Conservation (phyloP, 2,329 filamentous ascomycete species). For the Alternaria viburni region DNA sequence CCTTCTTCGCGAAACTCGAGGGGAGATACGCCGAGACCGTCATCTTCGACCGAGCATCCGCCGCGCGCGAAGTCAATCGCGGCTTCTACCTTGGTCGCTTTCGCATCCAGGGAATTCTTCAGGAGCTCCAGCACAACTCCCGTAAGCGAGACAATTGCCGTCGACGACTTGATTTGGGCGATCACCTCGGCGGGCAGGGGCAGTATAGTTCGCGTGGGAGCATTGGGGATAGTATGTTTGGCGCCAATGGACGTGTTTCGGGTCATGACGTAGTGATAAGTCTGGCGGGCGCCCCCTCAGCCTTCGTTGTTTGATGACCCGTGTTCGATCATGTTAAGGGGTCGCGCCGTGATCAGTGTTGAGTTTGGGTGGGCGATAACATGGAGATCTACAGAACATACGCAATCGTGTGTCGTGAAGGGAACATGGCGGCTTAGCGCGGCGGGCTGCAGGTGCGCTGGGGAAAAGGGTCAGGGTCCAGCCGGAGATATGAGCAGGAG, state of each 20-base stretch:
- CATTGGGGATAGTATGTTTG: neutral
- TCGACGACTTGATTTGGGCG: slow-evolving; percentile 84
- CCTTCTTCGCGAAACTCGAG: slow-evolving; percentile 74
- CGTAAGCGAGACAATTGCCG: slow-evolving; percentile 76
- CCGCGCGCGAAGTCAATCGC: slow-evolving; percentile 77
- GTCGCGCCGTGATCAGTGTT: neutral
- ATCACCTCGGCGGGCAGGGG: slow-evolving; percentile 73
- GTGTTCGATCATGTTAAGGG: slow-evolving; percentile 13
- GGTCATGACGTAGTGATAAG: slow-evolving; percentile 20
- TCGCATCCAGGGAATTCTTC: slow-evolving; percentile 84
- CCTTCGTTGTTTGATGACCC: slow-evolving; percentile 3
- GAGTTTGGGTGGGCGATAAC: slow-evolving; percentile 1
- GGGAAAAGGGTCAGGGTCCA: slow-evolving; percentile 29
- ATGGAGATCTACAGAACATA: slow-evolving; percentile 12
- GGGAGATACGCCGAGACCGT: slow-evolving; percentile 78
- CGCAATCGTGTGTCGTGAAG: slow-evolving; percentile 11
- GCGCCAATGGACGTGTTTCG: neutral
- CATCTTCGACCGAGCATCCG: slow-evolving; percentile 80
- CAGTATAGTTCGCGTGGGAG: slow-evolving; percentile 57
- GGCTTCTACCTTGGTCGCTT: slow-evolving; percentile 71
- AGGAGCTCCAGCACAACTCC: slow-evolving; percentile 74
- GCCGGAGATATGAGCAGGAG: slow-evolving; percentile 8
- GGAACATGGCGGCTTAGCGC: slow-evolving; percentile 1
- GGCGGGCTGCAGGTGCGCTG: slow-evolving; percentile 11
- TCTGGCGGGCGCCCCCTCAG: slow-evolving; percentile 5